These are phyloP conservation scores for Eimeria necatrix DNA, from an alignment of 169 alveolate genomes.

Conservation along the genomic window DNA sequence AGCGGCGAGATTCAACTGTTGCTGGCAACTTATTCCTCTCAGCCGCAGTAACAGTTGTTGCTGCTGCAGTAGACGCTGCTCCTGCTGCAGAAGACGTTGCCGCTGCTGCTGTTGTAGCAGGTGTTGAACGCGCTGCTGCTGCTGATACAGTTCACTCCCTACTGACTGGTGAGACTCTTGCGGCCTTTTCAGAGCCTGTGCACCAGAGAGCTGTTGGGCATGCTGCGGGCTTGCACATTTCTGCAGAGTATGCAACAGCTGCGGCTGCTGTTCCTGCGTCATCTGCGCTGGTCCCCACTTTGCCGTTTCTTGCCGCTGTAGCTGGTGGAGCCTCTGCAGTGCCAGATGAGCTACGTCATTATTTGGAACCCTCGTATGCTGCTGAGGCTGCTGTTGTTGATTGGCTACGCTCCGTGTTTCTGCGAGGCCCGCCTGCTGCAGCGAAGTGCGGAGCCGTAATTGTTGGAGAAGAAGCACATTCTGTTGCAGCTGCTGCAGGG, in stretches of 20 bases:
- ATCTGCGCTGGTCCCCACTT: neutral
- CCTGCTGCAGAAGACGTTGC: slow-evolving; percentile 8
- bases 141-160: neutral
- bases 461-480: slow-evolving; percentile 31
- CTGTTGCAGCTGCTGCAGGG: slow-evolving; percentile 66
- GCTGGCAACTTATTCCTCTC: neutral
- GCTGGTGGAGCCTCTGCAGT: neutral
- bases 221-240: neutral
- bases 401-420: neutral
- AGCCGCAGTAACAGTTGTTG: slow-evolving; percentile 63
- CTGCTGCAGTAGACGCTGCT: slow-evolving; percentile 55
- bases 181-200: neutral
- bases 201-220: neutral
- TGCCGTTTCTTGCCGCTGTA: slow-evolving; percentile 23
- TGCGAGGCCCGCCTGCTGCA: slow-evolving; percentile 31
- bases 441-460: slow-evolving; percentile 21
- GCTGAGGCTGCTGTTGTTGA: slow-evolving; percentile 25
- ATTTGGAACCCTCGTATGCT: neutral
- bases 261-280: slow-evolving; percentile 1
- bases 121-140: slow-evolving; percentile 19
- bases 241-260: slow-evolving; percentile 16
- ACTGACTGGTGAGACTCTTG: neutral
- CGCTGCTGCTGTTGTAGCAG: neutral
- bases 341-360: neutral
- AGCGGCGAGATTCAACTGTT: slow-evolving; percentile 18